Base-by-base conservation (phyloP, 2,329 filamentous ascomycete genomes). In the Stachybotrys elegans region DNA sequence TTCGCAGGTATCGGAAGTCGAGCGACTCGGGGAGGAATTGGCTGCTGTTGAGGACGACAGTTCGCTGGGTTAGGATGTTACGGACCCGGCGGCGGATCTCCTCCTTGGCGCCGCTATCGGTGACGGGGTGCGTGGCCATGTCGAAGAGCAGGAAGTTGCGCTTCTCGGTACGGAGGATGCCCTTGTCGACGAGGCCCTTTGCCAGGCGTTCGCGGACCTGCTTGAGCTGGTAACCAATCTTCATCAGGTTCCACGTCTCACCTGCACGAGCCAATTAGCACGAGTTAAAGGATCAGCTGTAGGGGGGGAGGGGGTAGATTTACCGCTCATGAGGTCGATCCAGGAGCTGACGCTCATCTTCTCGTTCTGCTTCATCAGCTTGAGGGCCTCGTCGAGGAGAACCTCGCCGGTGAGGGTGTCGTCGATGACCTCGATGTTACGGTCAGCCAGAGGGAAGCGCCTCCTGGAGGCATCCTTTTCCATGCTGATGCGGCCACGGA, bases 281-380 rank as follows among this genome's bases (percentile, higher is more conserved):
- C 32, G n/a, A 22, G 36, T 11, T 19, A 22, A n/a, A 19, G 16
- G 17, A 19, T 17, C 16, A 36, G 41, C 13, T 19, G 27, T 19
- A 14, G 40, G 47, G 40, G 41, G 37, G 27, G 20, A 27, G 17
- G 43, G 27, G 35, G 43, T 40, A 41, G 43, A n/a, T n/a, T 61
- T 81, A 96, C 92, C 93, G 67, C 91, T 96, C 90, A 98, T 92
- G 55, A 98, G 75, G 67, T 98, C 93, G 66, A 98, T 97, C 93
- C 93, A 98, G 37, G 89, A 88, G 74, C 88, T 93, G 55, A 98
- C 93, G 69, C 93, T 97, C 93, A 98, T 97, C 79, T 95, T 96
- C 75, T 98, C 93, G 69, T 90, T 96, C 57, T 88, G 84, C 78
- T 98, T 98, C 92, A 98, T 98, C 91, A 98, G 95, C 76, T 98